A percentile compares a stretch with the other conserved stretches of the same genome.
Conservation (phyloP, 2,329 filamentous ascomycete species). For the Penicillium sp. region DNA sequence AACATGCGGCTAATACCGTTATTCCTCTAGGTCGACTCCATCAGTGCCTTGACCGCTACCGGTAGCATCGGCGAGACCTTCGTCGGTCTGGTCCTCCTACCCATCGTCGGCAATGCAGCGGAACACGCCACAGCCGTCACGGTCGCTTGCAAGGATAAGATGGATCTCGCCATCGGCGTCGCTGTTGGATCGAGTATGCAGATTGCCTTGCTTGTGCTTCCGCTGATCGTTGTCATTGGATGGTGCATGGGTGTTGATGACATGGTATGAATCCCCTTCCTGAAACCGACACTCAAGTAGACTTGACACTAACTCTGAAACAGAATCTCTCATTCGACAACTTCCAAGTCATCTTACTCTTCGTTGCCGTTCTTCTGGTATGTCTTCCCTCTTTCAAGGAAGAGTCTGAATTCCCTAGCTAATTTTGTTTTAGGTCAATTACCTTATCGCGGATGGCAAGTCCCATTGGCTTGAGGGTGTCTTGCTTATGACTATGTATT, state of each 20-base stretch:
- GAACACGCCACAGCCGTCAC: conserved; percentile 66
- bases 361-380: conserved; percentile 53
- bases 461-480: conserved; percentile 62
- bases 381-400: conserved; percentile 1
- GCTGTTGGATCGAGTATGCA: conserved; percentile 66
- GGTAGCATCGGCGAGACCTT: conserved; percentile 58
- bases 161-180: conserved; percentile 67
- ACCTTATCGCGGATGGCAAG: conserved; percentile 62
- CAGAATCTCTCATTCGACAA: conserved; percentile 76
- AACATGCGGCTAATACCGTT: background rate
- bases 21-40: conserved; percentile 49
- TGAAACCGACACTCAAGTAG: background rate
- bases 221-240: conserved; percentile 60
- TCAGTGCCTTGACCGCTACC: conserved; percentile 53
- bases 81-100: conserved; percentile 63
- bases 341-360: conserved; percentile 74
- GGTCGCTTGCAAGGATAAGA: conserved; percentile 64
- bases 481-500: conserved; percentile 59
- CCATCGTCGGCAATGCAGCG: conserved; percentile 66
- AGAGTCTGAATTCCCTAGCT: background rate
- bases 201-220: conserved; percentile 63
- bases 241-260: conserved; percentile 60
- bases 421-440: conserved; percentile 52
- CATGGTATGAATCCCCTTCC: conserved; percentile 49
- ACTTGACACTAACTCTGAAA: background rate